A percentile compares a stretch with the other conserved stretches of the same genome.
Evolutionary conservation across 2,329 filamentous ascomycete species (phyloP).

Genomic region (Stachybotrys chartarum): DNA sequence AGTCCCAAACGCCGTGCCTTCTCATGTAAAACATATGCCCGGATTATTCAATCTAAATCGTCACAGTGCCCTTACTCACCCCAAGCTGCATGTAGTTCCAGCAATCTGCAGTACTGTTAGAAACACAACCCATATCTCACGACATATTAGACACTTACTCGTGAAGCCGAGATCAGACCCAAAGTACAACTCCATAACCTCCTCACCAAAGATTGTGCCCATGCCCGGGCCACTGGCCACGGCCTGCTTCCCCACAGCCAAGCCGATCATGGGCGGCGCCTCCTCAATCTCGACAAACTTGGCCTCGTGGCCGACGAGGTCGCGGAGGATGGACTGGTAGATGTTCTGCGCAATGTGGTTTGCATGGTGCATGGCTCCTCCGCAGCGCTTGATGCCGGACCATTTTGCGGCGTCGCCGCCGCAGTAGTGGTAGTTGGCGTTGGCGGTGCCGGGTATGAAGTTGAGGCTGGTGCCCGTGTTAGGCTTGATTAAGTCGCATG

Average conservation of each 20-base stretch:
- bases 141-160: conserved; percentile 37
- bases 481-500: too few relatives aligned
- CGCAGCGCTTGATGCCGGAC: conserved; percentile 75
- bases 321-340: conserved; percentile 50
- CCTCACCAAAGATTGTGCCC: conserved; percentile 53
- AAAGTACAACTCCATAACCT: conserved; percentile 58
- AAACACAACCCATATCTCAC: too few relatives aligned
- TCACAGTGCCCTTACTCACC: conserved; percentile 15
- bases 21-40: background rate
- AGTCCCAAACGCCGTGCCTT: background rate
- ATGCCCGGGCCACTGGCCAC: conserved; percentile 52
- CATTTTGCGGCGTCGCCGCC: conserved; percentile 63
- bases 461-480: conserved; percentile 33
- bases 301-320: conserved; percentile 30
- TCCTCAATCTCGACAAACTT: conserved; percentile 42
- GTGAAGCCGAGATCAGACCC: conserved; percentile 59
- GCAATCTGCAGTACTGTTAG: conserved; percentile 36
- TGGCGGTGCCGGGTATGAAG: conserved; percentile 46
- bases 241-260: conserved; percentile 65
- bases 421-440: conserved; percentile 57
- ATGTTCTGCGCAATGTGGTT: conserved; percentile 60
- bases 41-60: background rate
- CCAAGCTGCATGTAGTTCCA: conserved; percentile 47
- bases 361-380: conserved; percentile 68
- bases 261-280: conserved; percentile 59